phyloP scores from a whole-genome alignment of 352 stramenopile species.

The Phytophthora cactorum region DNA sequence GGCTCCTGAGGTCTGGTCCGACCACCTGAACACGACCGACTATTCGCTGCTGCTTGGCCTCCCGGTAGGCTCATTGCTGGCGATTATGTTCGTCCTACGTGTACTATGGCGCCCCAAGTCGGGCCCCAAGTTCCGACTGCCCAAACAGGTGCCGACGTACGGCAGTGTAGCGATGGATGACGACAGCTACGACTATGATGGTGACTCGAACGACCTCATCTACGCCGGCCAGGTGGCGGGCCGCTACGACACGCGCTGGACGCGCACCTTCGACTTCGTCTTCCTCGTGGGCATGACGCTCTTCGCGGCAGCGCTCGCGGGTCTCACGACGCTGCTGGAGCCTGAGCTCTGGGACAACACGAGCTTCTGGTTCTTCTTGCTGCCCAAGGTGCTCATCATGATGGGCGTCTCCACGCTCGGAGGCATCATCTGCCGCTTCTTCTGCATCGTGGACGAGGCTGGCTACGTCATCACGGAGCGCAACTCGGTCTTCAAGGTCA shows the following conservation, averaged over 20 bases:
- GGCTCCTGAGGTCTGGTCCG: conserved; percentile 55
- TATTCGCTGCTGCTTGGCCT: conserved; percentile 74
- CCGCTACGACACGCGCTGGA: conserved; percentile 86
- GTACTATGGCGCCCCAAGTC: conserved; percentile 77
- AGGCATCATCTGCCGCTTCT: conserved; percentile 82
- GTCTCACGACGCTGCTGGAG: conserved; percentile 63
- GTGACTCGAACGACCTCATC: conserved; percentile 84
- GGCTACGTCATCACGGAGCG: conserved; percentile 88
- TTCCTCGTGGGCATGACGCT: conserved; percentile 75
- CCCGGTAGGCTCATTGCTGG: conserved; percentile 62
- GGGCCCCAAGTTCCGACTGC: conserved; percentile 80
- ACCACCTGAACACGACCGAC: conserved; percentile 59
- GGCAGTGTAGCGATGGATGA: conserved; percentile 71
- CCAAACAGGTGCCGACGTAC: conserved; percentile 84
- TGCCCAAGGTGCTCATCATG: conserved; percentile 85
- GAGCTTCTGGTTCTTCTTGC: conserved; percentile 82
- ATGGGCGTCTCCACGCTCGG: conserved; percentile 81
- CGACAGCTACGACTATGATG: conserved; percentile 76
- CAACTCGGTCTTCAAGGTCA: conserved; percentile 87
- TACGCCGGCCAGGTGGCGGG: conserved; percentile 81
- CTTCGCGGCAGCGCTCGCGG: conserved; percentile 51
- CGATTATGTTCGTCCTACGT: conserved; percentile 66
- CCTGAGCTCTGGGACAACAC: conserved; percentile 67
- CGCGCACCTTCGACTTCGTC: conserved; percentile 83
- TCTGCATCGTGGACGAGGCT: conserved; percentile 81